phyloP scores from a whole-genome alignment of 768 basidiomycete species.

The Lyophyllum semitale region DNA sequence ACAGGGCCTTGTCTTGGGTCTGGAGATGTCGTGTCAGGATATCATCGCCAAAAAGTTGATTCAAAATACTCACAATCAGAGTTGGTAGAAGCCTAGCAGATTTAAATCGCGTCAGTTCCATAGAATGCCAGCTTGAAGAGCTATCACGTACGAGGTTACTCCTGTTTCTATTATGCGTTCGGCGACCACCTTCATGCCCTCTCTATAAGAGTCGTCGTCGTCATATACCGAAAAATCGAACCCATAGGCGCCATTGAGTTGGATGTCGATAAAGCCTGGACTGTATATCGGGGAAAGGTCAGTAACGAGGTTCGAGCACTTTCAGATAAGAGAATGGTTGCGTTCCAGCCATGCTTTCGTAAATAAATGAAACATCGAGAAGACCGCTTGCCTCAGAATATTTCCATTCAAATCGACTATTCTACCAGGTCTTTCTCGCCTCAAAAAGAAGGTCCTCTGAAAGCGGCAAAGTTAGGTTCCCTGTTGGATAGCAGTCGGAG shows the following conservation, averaged over 20 bases:
- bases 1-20: slow-evolving; percentile 79
- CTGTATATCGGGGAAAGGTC: slow-evolving; percentile 33
- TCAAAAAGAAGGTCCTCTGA: slow-evolving; percentile 69
- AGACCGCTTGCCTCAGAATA: slow-evolving; percentile 60
- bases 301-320: neutral
- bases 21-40: slow-evolving; percentile 25
- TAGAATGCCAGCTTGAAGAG: slow-evolving; percentile 3
- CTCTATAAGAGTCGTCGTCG: slow-evolving; percentile 64
- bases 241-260: slow-evolving; percentile 88
- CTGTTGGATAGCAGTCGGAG: neutral
- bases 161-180: slow-evolving; percentile 84
- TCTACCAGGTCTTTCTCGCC: slow-evolving; percentile 59
- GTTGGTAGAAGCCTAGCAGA: slow-evolving; percentile 58
- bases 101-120: slow-evolving; percentile 23
- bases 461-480: slow-evolving; percentile 10
- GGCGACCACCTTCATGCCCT: slow-evolving; percentile 70
- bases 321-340: too few relatives aligned
- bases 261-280: slow-evolving; percentile 85
- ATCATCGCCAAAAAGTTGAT: neutral
- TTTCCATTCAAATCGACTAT: slow-evolving; percentile 74
- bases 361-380: neutral
- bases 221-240: slow-evolving; percentile 88
- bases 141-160: slow-evolving; percentile 71
- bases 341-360: too few relatives aligned
- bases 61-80: slow-evolving; percentile 62